phyloP scores from a whole-genome alignment of 169 alveolate species.

The Plasmodium fragile region DNA sequence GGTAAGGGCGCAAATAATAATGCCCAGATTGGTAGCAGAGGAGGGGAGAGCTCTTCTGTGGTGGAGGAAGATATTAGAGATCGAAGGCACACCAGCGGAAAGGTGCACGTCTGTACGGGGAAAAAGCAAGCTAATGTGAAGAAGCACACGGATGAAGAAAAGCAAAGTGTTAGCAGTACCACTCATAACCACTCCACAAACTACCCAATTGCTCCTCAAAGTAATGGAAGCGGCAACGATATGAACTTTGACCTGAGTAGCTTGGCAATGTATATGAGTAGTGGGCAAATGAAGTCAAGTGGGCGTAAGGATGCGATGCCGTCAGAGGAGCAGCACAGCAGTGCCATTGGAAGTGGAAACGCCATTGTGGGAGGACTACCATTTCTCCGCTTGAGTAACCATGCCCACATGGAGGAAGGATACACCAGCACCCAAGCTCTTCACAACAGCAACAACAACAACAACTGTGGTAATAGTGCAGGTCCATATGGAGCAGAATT shows the following conservation, averaged over 20 bases:
- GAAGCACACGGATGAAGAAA: neutral
- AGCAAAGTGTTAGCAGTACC: neutral
- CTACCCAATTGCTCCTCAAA: neutral
- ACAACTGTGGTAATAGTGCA: neutral
- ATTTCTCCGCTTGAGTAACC: neutral
- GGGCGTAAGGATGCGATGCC: neutral
- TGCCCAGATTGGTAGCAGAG: neutral
- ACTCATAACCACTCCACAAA: neutral
- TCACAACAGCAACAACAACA: neutral
- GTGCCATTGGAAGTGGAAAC: neutral
- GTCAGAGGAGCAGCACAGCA: neutral
- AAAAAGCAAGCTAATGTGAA: neutral
- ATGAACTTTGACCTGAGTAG: neutral
- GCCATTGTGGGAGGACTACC: neutral
- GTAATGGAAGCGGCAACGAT: neutral
- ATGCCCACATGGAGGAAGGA: neutral
- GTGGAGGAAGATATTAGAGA: neutral
- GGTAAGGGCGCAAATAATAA: neutral
- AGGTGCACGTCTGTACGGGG: neutral
- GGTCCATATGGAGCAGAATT: neutral
- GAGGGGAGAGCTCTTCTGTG: neutral
- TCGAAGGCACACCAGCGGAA: neutral
- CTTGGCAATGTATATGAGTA: neutral
- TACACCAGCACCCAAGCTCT: neutral
- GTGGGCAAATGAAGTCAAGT: neutral